These are phyloP conservation scores for Corniculantispora saksenae DNA, from an alignment of 2,329 filamentous ascomycete genomes.

Conservation along the genomic window DNA sequence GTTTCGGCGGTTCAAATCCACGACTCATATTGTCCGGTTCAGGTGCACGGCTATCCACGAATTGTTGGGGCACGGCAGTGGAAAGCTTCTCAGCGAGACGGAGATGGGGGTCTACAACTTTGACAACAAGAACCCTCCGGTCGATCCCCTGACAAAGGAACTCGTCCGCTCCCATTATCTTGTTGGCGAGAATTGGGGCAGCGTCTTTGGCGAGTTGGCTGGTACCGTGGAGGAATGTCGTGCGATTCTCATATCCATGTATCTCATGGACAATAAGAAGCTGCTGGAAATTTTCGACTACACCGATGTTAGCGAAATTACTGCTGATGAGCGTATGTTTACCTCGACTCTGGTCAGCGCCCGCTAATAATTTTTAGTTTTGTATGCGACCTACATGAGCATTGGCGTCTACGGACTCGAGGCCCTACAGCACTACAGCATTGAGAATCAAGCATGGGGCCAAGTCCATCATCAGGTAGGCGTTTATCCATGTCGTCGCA, in stretches of 20 bases:
- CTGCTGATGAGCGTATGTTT: conserved; percentile 4
- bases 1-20: background rate
- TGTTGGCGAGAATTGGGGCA: background rate
- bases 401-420: conserved; percentile 5
- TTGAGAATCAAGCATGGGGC: background rate
- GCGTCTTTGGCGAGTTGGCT: background rate
- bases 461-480: background rate
- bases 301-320: background rate
- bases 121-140: background rate
- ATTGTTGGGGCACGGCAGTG: background rate
- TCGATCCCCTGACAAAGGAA: background rate
- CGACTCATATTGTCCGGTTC: conserved; percentile 5
- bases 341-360: background rate
- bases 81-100: background rate
- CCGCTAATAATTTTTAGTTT: background rate
- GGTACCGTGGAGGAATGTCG: conserved; percentile 1
- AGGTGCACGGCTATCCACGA: conserved; percentile 33
- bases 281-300: background rate
- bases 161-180: background rate
- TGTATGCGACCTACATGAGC: background rate
- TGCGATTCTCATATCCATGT: conserved; percentile 3
- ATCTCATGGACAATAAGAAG: conserved; percentile 7
- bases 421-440: conserved; percentile 3
- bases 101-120: background rate
- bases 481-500: no score